Percentiles rank a stretch among this genome's conserved stretches.
These are phyloP conservation scores for Mycena vitilis DNA, from an alignment of 768 basidiomycete genomes.

Conservation along the genomic window DNA sequence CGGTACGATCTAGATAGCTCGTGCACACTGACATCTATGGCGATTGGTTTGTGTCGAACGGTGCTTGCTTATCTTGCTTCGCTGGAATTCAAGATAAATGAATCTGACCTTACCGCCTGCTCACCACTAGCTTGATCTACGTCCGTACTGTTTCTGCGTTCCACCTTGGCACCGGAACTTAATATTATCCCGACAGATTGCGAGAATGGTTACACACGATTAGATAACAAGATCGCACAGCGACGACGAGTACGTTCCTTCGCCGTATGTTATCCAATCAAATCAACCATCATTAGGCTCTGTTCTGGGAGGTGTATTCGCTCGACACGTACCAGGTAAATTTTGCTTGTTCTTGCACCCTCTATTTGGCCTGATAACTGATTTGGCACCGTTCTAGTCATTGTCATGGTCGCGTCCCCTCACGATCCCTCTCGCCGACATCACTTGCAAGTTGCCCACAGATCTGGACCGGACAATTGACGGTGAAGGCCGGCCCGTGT, in stretches of 20 bases:
- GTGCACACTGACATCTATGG: constrained; percentile 45
- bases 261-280: too few relatives aligned
- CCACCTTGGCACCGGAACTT: too few relatives aligned
- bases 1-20: constrained; percentile 45
- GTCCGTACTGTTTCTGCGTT: neutral
- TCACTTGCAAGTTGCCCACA: constrained; percentile 28
- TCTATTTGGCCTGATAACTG: neutral
- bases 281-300: neutral
- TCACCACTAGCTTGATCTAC: constrained; percentile 22
- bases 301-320: constrained; percentile 26
- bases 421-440: constrained; percentile 28
- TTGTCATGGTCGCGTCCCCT: constrained; percentile 44
- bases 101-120: neutral
- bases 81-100: neutral
- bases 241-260: constrained; percentile 10
- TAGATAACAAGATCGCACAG: constrained; percentile 5
- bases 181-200: constrained; percentile 6
- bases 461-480: constrained; percentile 14
- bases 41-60: constrained; percentile 40
- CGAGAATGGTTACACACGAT: neutral
- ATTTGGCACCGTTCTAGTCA: too few relatives aligned
- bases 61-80: neutral
- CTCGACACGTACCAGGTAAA: constrained; percentile 41
- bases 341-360: neutral
- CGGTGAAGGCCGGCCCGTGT: neutral